Evolutionary conservation across 805 yeast genomes (phyloP).

Genomic region (Blastobotrys muscicola): DNA sequence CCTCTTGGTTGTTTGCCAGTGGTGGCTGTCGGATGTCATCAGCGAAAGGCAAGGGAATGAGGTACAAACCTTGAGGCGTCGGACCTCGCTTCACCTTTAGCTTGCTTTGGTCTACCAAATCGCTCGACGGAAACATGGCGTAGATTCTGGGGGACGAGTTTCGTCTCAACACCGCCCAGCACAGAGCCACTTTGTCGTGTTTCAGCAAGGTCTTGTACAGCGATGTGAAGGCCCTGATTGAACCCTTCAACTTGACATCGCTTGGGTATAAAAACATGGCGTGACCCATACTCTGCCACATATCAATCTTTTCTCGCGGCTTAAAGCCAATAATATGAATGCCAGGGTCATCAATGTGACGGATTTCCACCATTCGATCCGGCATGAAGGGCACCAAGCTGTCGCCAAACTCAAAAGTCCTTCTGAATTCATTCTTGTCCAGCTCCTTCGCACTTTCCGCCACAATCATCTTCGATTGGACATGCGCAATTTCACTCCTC

Average conservation of each 20-base stretch:
- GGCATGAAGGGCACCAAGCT: slow-evolving; percentile 29
- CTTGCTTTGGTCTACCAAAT: slow-evolving; percentile 1
- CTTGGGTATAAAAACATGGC: slow-evolving; percentile 63
- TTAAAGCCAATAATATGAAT: slow-evolving; percentile 65
- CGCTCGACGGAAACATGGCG: slow-evolving; percentile 42
- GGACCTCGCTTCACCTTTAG: slow-evolving; percentile 10
- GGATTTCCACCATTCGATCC: slow-evolving; percentile 30
- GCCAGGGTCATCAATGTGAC: slow-evolving; percentile 36
- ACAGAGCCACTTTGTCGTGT: slow-evolving; percentile 48
- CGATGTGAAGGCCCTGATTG: slow-evolving; percentile 57
- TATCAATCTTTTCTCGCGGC: slow-evolving; percentile 31
- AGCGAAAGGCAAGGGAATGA: slow-evolving; percentile 59
- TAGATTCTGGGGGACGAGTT: slow-evolving; percentile 48
- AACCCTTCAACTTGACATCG: slow-evolving; percentile 48
- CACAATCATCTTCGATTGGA: slow-evolving; percentile 20
- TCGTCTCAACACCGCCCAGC: slow-evolving; percentile 58
- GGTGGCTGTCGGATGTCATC: slow-evolving; percentile 72
- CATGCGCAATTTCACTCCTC: slow-evolving; percentile 40
- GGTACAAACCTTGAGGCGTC: slow-evolving; percentile 63
- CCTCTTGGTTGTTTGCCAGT: slow-evolving; percentile 9
- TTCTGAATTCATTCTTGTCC: slow-evolving; percentile 28
- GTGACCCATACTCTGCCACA: slow-evolving; percentile 43
- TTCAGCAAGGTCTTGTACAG: slow-evolving; percentile 51
- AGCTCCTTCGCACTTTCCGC: slow-evolving; percentile 27
- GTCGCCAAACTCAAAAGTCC: slow-evolving; percentile 37